These are phyloP conservation scores for Persicaria maculosa DNA, from an alignment of 148 eudicot genomes.

Conservation along the genomic window DNA sequence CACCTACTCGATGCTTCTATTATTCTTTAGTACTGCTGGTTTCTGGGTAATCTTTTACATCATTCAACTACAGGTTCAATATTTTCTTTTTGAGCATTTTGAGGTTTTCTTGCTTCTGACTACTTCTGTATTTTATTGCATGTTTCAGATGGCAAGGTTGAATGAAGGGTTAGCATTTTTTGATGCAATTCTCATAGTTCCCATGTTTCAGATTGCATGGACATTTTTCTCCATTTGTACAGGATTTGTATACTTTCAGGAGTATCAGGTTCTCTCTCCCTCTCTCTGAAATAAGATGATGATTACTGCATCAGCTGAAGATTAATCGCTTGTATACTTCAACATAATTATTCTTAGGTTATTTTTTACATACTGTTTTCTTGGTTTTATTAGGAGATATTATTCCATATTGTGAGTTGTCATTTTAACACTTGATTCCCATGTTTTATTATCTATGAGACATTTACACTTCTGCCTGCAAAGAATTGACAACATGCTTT, in stretches of 20 bases:
- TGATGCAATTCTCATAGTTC: constrained; percentile 94
- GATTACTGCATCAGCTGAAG: neutral
- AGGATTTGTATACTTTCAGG: constrained; percentile 95
- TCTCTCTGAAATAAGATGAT: neutral
- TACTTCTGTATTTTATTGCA: neutral
- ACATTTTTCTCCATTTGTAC: constrained; percentile 97
- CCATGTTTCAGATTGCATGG: constrained; percentile 98
- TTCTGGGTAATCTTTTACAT: constrained; percentile 63
- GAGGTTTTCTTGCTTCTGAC: constrained; percentile 9
- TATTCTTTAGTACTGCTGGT: constrained; percentile 92
- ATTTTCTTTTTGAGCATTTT: neutral
- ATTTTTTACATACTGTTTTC: neutral
- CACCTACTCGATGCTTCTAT: constrained; percentile 80
- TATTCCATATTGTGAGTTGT: too few species aligned
- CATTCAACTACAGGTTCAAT: neutral
- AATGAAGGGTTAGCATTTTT: constrained; percentile 84
- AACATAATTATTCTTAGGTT: neutral
- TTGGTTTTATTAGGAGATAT: neutral
- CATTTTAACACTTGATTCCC: neutral
- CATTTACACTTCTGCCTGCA: neutral
- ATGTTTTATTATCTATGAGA: neutral
- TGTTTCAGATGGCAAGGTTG: constrained; percentile 84
- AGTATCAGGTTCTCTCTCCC: constrained; percentile 62
- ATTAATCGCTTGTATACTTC: neutral
- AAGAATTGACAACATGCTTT: neutral